Evolutionary conservation across 1,284 basidiomycete genomes (phyloP).

Genomic region (Farysia itapuensis): DNA sequence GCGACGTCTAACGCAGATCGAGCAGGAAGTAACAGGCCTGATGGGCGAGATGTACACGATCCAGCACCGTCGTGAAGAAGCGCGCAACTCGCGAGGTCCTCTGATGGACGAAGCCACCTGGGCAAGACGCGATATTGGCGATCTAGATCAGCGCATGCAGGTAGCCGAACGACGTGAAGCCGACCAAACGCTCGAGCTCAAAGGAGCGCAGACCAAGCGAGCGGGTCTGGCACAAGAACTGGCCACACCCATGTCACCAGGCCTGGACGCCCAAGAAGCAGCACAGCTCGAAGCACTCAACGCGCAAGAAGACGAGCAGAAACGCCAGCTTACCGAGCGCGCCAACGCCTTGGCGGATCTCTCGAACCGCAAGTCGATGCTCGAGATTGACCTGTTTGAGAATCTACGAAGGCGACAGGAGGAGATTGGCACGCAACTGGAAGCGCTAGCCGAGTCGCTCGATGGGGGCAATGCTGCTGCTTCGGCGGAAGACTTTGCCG

Average conservation of each 20-base stretch:
- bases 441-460: conserved; percentile 68
- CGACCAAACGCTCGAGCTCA: conserved; percentile 74
- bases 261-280: conserved; percentile 75
- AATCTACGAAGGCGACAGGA: conserved; percentile 76
- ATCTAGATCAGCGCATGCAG: conserved; percentile 68
- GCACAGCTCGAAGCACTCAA: conserved; percentile 71
- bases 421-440: conserved; percentile 76
- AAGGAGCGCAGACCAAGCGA: conserved; percentile 66
- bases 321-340: conserved; percentile 72
- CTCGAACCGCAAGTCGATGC: conserved; percentile 73
- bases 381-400: conserved; percentile 93
- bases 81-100: conserved; percentile 71
- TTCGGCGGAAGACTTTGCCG: conserved; percentile 78
- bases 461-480: conserved; percentile 68
- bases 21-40: conserved; percentile 82
- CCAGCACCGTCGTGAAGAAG: conserved; percentile 72
- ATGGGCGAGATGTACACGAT: conserved; percentile 75
- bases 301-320: conserved; percentile 73
- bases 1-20: conserved; percentile 69
- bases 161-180: conserved; percentile 72
- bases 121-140: conserved; percentile 73
- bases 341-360: conserved; percentile 76
- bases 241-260: conserved; percentile 73
- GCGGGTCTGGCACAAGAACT: conserved; percentile 74
- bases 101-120: conserved; percentile 69